Percentiles rank a stretch among this genome's conserved stretches.
These are phyloP conservation scores for Colletotrichum tamarilloi DNA, from an alignment of 2,329 filamentous ascomycete species.

Conservation along the genomic window DNA sequence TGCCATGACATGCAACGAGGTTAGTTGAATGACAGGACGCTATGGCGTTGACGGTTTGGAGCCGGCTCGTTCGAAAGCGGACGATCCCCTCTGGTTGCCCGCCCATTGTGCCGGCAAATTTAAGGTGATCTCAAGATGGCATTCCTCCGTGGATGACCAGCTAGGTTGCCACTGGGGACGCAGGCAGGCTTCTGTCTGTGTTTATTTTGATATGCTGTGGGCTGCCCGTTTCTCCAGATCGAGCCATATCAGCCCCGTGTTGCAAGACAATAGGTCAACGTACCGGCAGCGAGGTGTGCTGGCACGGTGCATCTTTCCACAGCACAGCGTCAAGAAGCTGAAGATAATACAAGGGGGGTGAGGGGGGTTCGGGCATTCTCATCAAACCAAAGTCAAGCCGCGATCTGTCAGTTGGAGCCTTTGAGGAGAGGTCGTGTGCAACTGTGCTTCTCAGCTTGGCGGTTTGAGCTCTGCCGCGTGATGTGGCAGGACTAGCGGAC, in stretches of 20 bases:
- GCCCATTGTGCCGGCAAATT: neutral
- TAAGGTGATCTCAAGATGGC: neutral
- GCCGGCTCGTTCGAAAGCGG: neutral
- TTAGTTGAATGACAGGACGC: neutral
- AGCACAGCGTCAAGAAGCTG: neutral
- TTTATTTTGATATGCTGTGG: conserved; percentile 3
- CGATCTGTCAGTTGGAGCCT: conserved; percentile 9
- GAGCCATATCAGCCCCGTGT: conserved; percentile 1
- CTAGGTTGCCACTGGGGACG: conserved; percentile 14
- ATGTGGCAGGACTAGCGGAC: conserved; percentile 19
- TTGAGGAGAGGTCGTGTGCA: conserved; percentile 2
- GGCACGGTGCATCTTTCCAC: neutral
- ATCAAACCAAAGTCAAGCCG: conserved; percentile 20
- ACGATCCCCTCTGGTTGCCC: neutral
- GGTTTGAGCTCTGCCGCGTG: conserved; percentile 22
- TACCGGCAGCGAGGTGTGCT: neutral
- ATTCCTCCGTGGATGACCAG: conserved; percentile 4
- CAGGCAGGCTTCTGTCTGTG: conserved; percentile 9
- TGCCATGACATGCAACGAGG: neutral
- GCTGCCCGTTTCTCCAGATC: neutral
- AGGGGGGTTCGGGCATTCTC: neutral
- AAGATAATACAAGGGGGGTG: neutral
- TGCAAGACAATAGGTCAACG: conserved; percentile 7
- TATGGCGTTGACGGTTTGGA: neutral
- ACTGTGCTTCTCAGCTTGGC: conserved; percentile 30